These are phyloP conservation scores for Calophaca sinica DNA, from an alignment of 306 rosid genomes.

Conservation along the genomic window DNA sequence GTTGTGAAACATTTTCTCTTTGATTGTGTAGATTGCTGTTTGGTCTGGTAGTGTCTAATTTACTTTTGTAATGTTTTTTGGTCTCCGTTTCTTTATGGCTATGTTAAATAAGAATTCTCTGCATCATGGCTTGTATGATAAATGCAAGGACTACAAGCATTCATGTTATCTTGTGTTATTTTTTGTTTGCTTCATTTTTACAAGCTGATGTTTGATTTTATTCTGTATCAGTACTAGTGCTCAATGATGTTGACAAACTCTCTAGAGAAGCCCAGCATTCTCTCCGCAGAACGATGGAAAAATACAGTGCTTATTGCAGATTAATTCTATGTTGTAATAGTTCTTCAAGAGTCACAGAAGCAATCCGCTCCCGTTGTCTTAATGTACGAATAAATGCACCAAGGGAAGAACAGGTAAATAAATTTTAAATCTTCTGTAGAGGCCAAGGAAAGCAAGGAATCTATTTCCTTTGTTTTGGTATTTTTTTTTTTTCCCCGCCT, in stretches of 20 bases:
- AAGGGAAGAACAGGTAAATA: slow-evolving; percentile 74
- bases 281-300: slow-evolving; percentile 96
- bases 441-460: neutral
- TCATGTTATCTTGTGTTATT: neutral
- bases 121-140: too few species aligned
- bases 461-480: neutral
- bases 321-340: slow-evolving; percentile 92
- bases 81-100: neutral
- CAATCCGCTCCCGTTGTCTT: slow-evolving; percentile 94
- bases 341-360: slow-evolving; percentile 96
- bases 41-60: slow-evolving; percentile 21
- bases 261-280: slow-evolving; percentile 97
- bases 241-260: slow-evolving; percentile 93
- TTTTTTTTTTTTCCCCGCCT: neutral
- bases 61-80: neutral
- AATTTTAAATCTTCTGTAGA: neutral
- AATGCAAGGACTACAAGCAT: neutral
- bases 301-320: slow-evolving; percentile 90
- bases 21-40: slow-evolving; percentile 3
- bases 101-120: slow-evolving; percentile 3
- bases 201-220: slow-evolving; percentile 42
- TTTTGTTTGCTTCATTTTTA: slow-evolving; percentile 1
- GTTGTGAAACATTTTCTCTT: slow-evolving; percentile 3
- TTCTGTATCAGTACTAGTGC: slow-evolving; percentile 72
- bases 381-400: slow-evolving; percentile 89